These are phyloP conservation scores for Limnomonas spitsbergensis DNA, from an alignment of 139 green algal genomes.

Conservation along the genomic window DNA sequence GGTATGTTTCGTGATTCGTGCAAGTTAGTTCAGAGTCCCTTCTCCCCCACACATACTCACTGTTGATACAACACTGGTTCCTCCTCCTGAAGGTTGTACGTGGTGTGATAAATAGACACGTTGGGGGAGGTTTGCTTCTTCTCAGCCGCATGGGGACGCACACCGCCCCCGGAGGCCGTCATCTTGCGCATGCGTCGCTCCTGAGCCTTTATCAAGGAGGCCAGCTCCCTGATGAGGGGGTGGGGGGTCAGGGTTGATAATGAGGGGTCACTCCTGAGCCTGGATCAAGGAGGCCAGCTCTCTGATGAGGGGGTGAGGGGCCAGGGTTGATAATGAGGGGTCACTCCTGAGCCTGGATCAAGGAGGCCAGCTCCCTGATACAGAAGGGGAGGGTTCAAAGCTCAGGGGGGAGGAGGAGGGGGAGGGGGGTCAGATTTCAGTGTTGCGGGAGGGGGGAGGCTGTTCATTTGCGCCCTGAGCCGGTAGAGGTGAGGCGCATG, in stretches of 20 bases:
- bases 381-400: no score
- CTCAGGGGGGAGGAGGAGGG: no score
- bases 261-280: not conserved
- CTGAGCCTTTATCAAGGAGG: not conserved
- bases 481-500: no score
- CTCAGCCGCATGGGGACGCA: not conserved
- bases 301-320: no score
- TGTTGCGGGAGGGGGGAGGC: no score
- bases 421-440: no score
- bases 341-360: not conserved
- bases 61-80: not conserved
- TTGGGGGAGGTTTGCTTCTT: not conserved
- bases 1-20: not conserved
- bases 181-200: no score
- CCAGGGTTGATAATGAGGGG: no score
- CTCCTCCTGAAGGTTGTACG: not conserved
- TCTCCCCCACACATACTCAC: not conserved
- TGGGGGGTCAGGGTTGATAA: no score
- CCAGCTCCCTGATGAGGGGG: not conserved
- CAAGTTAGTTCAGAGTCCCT: not conserved
- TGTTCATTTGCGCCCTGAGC: no score
- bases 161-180: not conserved
- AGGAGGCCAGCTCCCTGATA: not conserved
- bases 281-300: not conserved
- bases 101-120: not conserved